A percentile compares a stretch with the other conserved stretches of the same genome.
Evolutionary conservation across 2,329 filamentous ascomycete species (phyloP).

Genomic region (Paracoccidioides brasiliensis): DNA sequence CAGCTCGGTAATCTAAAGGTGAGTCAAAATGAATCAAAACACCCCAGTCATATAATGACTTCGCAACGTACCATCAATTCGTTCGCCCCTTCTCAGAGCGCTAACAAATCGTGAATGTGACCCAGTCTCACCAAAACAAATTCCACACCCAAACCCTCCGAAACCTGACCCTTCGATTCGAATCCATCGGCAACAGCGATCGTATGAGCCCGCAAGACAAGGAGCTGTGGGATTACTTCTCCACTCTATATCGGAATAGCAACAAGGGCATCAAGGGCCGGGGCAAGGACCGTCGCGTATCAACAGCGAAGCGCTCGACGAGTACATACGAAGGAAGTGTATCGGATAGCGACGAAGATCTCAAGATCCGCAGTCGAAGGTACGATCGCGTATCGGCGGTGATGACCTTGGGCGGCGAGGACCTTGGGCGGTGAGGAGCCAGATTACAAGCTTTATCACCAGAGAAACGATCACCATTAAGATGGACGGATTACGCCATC

Average conservation of each 20-base stretch:
- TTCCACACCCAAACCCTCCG: constrained; percentile 69
- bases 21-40: constrained; percentile 8
- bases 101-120: constrained; percentile 7
- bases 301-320: constrained; percentile 10
- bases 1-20: constrained; percentile 89
- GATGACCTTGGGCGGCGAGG: constrained; percentile 10
- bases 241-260: constrained; percentile 84
- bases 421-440: constrained; percentile 12
- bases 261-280: constrained; percentile 98
- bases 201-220: constrained; percentile 55
- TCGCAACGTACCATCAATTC: too few relatives aligned
- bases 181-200: constrained; percentile 47
- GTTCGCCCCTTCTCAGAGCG: background rate
- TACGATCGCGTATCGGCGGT: constrained; percentile 7
- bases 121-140: constrained; percentile 79
- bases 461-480: background rate
- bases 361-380: background rate
- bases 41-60: too few relatives aligned
- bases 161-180: constrained; percentile 57
- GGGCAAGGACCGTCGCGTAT: constrained; percentile 57
- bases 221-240: constrained; percentile 74
- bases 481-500: background rate
- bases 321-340: background rate
- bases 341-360: constrained; percentile 3
- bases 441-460: constrained; percentile 11